phyloP scores from a whole-genome alignment of 2,329 filamentous ascomycete species.

The Penicillium palitans region DNA sequence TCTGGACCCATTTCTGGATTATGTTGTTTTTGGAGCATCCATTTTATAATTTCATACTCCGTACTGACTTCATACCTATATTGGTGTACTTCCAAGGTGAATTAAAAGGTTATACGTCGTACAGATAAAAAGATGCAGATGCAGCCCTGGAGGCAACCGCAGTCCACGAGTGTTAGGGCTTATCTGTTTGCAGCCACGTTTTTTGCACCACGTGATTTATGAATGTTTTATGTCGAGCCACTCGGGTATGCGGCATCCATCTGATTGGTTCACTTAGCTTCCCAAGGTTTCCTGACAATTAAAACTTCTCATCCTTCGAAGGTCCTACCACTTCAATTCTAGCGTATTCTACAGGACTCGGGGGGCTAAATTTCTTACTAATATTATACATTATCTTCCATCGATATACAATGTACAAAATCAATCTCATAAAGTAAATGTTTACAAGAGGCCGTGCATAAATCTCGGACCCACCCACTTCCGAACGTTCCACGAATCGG shows the following conservation, averaged over 20 bases:
- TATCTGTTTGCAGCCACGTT: conserved; percentile 6
- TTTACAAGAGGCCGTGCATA: conserved; percentile 1
- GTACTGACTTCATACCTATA: not conserved
- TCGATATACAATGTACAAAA: not conserved
- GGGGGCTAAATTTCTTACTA: not conserved
- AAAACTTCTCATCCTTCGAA: not conserved
- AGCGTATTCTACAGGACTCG: not conserved
- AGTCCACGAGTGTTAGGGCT: not conserved
- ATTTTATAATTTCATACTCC: not conserved
- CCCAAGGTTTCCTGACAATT: too few relatives aligned
- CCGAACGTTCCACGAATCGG: not conserved
- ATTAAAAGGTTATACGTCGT: not conserved
- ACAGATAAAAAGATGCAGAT: not conserved
- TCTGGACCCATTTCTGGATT: not conserved
- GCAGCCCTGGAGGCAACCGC: not conserved
- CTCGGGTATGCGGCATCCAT: conserved; percentile 24
- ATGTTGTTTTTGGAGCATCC: not conserved
- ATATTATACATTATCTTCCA: not conserved
- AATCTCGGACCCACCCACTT: not conserved
- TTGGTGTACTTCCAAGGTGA: not conserved
- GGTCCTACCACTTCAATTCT: not conserved
- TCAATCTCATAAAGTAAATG: not conserved
- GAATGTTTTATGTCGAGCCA: conserved; percentile 13
- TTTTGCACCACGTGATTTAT: conserved; percentile 14
- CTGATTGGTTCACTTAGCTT: conserved; percentile 12